Conservation (phyloP, 2,329 filamentous ascomycete species). For the Colletotrichum destructivum region DNA sequence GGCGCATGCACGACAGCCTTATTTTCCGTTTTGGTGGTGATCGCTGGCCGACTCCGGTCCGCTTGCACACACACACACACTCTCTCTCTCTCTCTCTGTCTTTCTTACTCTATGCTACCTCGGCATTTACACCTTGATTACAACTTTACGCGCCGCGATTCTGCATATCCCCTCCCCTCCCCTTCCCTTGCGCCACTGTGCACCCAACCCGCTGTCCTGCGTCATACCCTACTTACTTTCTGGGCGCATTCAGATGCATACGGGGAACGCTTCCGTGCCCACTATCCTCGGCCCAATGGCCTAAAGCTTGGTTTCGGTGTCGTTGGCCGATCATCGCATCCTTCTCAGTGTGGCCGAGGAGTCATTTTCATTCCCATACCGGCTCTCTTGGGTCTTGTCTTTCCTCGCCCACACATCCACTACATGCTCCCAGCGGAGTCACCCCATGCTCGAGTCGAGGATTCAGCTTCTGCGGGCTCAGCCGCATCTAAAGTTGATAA, state of each 20-base stretch:
- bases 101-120: not conserved
- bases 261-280: slow-evolving; percentile 27
- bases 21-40: slow-evolving; percentile 12
- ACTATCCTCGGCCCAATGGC: slow-evolving; percentile 8
- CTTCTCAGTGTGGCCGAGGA: not conserved
- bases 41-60: slow-evolving; percentile 19
- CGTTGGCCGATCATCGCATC: slow-evolving; percentile 26
- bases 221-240: slow-evolving; percentile 19
- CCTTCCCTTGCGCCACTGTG: not conserved
- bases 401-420: not conserved
- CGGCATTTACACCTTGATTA: not conserved
- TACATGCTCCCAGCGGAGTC: not conserved
- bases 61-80: not conserved
- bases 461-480: slow-evolving; percentile 19
- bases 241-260: slow-evolving; percentile 36
- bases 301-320: slow-evolving; percentile 38
- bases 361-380: slow-evolving; percentile 2
- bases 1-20: slow-evolving; percentile 30
- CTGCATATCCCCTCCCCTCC: not conserved
- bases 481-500: slow-evolving; percentile 27
- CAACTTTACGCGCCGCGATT: not conserved
- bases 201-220: slow-evolving; percentile 22
- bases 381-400: not conserved
- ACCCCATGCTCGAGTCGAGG: not conserved
- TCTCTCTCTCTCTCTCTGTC: too few species aligned